phyloP scores from a whole-genome alignment of 2,329 filamentous ascomycete genomes.

The Verticillium longisporum region DNA sequence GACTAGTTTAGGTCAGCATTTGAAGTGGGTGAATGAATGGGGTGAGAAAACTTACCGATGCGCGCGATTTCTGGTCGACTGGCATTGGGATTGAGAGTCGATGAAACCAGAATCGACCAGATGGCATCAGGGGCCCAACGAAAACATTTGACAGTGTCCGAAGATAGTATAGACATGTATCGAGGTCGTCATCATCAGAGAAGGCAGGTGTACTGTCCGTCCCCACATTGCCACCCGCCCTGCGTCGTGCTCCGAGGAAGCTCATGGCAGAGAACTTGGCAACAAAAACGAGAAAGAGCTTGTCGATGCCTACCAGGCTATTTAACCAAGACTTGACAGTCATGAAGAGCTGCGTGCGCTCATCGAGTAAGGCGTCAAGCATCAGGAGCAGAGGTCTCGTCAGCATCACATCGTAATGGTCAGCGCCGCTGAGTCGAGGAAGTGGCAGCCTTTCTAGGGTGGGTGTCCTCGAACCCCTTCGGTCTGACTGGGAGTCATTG shows the following conservation, averaged over 20 bases:
- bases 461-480: conserved; percentile 32
- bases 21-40: too few relatives aligned
- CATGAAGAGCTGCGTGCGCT: conserved; percentile 67
- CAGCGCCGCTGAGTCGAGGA: conserved; percentile 44
- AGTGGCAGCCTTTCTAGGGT: conserved; percentile 23
- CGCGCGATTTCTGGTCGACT: conserved; percentile 34
- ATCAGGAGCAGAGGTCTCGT: conserved; percentile 75
- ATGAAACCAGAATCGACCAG: conserved; percentile 64
- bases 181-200: conserved; percentile 59
- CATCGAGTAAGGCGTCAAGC: conserved; percentile 69
- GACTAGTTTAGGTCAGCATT: conserved; percentile 27
- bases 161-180: conserved; percentile 72
- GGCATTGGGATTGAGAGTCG: conserved; percentile 42
- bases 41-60: conserved; percentile 38
- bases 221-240: conserved; percentile 14
- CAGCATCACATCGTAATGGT: conserved; percentile 66
- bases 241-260: conserved; percentile 35
- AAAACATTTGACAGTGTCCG: conserved; percentile 68
- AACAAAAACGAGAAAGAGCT: conserved; percentile 57
- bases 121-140: conserved; percentile 60
- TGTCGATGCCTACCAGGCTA: conserved; percentile 54
- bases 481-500: conserved; percentile 41
- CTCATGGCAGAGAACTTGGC: conserved; percentile 48
- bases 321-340: conserved; percentile 78
- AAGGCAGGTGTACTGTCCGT: conserved; percentile 26